phyloP scores from a whole-genome alignment of 2,329 filamentous ascomycete genomes.

The Calonectria montana region DNA sequence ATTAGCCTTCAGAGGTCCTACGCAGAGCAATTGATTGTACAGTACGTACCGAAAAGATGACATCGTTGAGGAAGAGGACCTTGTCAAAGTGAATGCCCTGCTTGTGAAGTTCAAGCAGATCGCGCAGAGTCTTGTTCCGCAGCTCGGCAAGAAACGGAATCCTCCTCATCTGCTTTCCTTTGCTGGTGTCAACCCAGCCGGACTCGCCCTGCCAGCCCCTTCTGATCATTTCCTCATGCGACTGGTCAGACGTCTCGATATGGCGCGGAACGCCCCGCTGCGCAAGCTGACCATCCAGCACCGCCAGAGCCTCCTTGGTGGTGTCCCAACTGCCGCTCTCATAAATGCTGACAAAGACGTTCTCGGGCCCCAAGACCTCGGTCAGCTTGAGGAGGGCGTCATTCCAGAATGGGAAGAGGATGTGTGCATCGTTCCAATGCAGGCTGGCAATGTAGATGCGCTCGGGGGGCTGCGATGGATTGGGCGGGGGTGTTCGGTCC shows the following conservation, averaged over 20 bases:
- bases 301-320: conserved; percentile 70
- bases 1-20: not conserved
- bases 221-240: conserved; percentile 67
- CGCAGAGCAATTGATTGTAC: not conserved
- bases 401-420: conserved; percentile 73
- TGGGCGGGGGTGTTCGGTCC: conserved; percentile 36
- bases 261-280: conserved; percentile 62
- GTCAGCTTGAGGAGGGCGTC: conserved; percentile 68
- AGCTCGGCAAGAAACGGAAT: conserved; percentile 76
- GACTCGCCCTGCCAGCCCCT: conserved; percentile 54
- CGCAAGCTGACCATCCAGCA: conserved; percentile 66
- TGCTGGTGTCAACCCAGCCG: conserved; percentile 74
- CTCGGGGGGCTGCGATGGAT: conserved; percentile 46
- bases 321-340: conserved; percentile 78
- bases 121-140: conserved; percentile 72
- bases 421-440: conserved; percentile 73
- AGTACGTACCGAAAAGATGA: conserved; percentile 66
- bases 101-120: conserved; percentile 62
- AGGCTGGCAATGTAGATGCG: conserved; percentile 76
- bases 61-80: conserved; percentile 72
- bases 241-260: conserved; percentile 68
- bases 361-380: conserved; percentile 67
- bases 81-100: conserved; percentile 66
- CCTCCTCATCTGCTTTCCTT: conserved; percentile 67
- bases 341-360: conserved; percentile 75